A percentile compares a stretch with the other conserved stretches of the same genome.
These are phyloP conservation scores for Termitomyces sp. DNA, from an alignment of 768 basidiomycete genomes.

Conservation along the genomic window DNA sequence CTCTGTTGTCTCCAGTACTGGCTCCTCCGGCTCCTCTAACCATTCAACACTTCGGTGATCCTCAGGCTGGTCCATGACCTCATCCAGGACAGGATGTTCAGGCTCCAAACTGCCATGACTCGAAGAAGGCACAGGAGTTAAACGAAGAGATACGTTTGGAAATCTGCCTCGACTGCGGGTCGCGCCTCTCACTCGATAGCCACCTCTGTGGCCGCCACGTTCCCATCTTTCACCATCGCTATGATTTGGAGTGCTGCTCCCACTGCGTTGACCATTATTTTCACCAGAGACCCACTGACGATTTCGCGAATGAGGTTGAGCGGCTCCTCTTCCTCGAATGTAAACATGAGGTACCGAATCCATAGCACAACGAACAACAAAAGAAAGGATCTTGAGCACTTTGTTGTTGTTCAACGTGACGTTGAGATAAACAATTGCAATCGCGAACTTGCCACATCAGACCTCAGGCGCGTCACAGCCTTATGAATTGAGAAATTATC, in stretches of 20 bases:
- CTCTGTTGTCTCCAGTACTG: slow-evolving; percentile 50
- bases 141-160: slow-evolving; percentile 32
- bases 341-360: slow-evolving; percentile 14
- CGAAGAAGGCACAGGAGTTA: slow-evolving; percentile 17
- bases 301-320: slow-evolving; percentile 41
- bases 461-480: neutral
- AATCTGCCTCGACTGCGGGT: slow-evolving; percentile 32
- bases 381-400: neutral
- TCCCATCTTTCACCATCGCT: slow-evolving; percentile 56
- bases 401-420: slow-evolving; percentile 2
- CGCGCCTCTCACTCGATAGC: slow-evolving; percentile 33
- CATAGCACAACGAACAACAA: slow-evolving; percentile 9
- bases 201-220: slow-evolving; percentile 50
- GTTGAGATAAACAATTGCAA: slow-evolving; percentile 4
- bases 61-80: slow-evolving; percentile 28
- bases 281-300: slow-evolving; percentile 56
- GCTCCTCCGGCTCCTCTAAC: slow-evolving; percentile 35
- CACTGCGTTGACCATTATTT: slow-evolving; percentile 26
- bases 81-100: slow-evolving; percentile 23
- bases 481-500: neutral
- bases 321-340: slow-evolving; percentile 12
- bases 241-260: slow-evolving; percentile 28
- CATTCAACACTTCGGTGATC: slow-evolving; percentile 22
- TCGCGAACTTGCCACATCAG: neutral
- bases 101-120: slow-evolving; percentile 15